phyloP scores from a whole-genome alignment of 2,329 filamentous ascomycete species.

The Xylariaceae sp. region DNA sequence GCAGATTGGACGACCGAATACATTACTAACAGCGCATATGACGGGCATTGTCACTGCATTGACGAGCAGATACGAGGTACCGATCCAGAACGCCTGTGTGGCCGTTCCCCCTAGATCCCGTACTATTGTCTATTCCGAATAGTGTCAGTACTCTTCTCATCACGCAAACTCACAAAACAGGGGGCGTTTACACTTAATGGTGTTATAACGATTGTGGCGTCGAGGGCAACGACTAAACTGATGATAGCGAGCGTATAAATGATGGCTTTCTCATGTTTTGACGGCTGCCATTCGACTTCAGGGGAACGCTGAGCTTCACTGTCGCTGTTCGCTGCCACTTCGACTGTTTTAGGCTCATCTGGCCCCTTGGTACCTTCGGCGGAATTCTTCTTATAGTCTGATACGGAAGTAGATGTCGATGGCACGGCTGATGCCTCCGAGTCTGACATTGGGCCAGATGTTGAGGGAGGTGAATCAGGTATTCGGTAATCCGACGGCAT shows the following conservation, averaged over 20 bases:
- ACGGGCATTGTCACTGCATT: slow-evolving; percentile 29
- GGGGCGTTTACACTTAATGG: slow-evolving; percentile 18
- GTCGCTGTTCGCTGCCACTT: background rate
- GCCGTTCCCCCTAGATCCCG: slow-evolving; percentile 21
- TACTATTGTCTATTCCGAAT: slow-evolving; percentile 19
- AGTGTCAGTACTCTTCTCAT: slow-evolving; percentile 5
- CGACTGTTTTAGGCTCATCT: background rate
- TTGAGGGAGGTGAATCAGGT: background rate
- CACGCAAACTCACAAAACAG: background rate
- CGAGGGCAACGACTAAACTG: slow-evolving; percentile 24
- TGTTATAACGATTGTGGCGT: slow-evolving; percentile 26
- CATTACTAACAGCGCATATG: slow-evolving; percentile 32
- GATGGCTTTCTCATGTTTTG: slow-evolving; percentile 25
- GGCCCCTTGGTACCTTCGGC: background rate
- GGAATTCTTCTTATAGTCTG: slow-evolving; percentile 7
- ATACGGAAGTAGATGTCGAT: slow-evolving; percentile 12
- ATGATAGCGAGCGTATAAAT: slow-evolving; percentile 26
- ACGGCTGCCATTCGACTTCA: slow-evolving; percentile 21
- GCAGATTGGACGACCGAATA: slow-evolving; percentile 34
- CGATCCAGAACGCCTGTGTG: slow-evolving; percentile 30
- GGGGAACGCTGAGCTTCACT: slow-evolving; percentile 10
- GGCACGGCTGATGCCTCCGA: background rate
- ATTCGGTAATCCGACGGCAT: background rate
- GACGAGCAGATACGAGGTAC: slow-evolving; percentile 30
- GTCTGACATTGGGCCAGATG: background rate